Evolutionary conservation across 352 stramenopile species (phyloP), one percentile per base, ranked within the genome.

Genomic region (Phytophthora brassicae): DNA sequence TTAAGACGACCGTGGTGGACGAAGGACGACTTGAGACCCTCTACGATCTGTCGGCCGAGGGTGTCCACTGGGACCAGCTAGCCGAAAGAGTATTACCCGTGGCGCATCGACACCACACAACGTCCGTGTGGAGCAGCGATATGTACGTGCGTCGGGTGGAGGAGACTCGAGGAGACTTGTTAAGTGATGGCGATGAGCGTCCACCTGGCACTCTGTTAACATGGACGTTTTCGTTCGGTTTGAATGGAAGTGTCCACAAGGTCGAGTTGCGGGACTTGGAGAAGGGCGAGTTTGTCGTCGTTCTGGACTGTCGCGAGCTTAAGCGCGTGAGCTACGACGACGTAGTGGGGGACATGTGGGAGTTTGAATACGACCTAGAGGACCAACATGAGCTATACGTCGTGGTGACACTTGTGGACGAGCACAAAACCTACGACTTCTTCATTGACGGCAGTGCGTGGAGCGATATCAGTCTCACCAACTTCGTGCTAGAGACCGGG

Each of bases 191-290:
- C 24, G 70, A 69, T 35, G 51, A 71, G n/a, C 57, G 69, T 60
- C 73, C 70, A 13, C 53, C 79, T 26, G 72, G 84, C n/a, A 66
- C 56, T 56, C 35, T 87, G 48, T 43, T 82, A 7, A 78, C 78
- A 12, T 95, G 86, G 86, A 88, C 83, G n/a, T 92, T 95, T 61
- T 80, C 84, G 33, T 95, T 94, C 57, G 86, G 86, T 2, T 67
- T 88, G 38, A 74, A 84, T 55, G 84, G 84, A 20, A 85, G 70
- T 26, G 63, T 95, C 56, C 84, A 95, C 68, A 88, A 90, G 51
- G 59, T 95, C 20, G 77, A 94, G 53, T 56, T 95, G 6, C 63
- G 81, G 31, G 84, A 95, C 48, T 52, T 90, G 22, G 76, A 88
- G 45, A 68, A 75, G 49, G 85, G 86, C 23, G 84, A 91, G 65